Evolutionary conservation across 345 rosid genomes (phyloP), one percentile per base, ranked within the genome.

Genomic region (Garcia nutans): DNA sequence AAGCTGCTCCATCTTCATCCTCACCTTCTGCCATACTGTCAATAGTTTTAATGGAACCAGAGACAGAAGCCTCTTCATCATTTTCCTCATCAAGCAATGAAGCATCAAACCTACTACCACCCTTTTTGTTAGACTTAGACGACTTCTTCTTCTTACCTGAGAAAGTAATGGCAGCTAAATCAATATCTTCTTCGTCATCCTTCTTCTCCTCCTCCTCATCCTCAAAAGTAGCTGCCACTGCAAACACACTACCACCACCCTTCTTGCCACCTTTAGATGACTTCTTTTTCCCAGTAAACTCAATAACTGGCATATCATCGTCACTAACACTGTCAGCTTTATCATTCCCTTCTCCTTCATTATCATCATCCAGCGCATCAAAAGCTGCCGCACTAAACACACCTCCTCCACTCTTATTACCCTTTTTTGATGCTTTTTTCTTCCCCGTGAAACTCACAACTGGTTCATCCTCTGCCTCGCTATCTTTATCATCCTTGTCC

Each of bases 131-230:
- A 28, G 93, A 81, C 70, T 89, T 93, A 19, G 92, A 89, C 20
- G 94, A 87, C 78, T 89, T 93, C 85, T 93, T 93, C 68, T 94
- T 92, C 86, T 90, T 94, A 61, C 92, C 96, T 6, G 87, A 75
- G 79, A 92, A 87, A 49, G 90, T 74, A 50, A 90, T 75, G 0
- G 76, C 58, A 55, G 79, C 79, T 42, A 71, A 76, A 65, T 81
- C 87, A 13, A 80, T 76, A 31, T 78, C 81, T 23, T 64, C 87
- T 20, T 81, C 85, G 22, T 80, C 80, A 28, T 85, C 72, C 37
- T 68, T 84, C 42, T 80, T 80, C 47, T 65, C 86, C 10, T 76
- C 59, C 76, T 68, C 79, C 13, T 86, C 84, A 12, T 59, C 88
- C 73, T 76, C 83, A 68, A 87, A 77, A 52, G 72, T 64, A 65